phyloP scores from a whole-genome alignment of 2,329 filamentous ascomycete species.

The Calonectria hawksworthii region DNA sequence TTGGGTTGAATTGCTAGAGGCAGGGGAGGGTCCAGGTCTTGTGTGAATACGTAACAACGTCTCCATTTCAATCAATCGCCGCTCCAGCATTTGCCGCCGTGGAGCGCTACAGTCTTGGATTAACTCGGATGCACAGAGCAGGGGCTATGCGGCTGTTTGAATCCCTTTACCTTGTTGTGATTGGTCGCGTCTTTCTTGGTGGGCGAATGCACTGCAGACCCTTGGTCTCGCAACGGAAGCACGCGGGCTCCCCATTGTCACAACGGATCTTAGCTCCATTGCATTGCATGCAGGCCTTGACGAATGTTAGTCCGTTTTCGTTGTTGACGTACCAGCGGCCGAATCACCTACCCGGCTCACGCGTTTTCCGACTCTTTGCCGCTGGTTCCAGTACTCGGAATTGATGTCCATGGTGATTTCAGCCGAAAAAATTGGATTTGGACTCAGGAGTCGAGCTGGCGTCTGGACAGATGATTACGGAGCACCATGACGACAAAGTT shows the following conservation, averaged over 20 bases:
- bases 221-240: background rate
- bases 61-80: background rate
- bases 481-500: background rate
- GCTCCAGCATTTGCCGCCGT: background rate
- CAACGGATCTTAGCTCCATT: background rate
- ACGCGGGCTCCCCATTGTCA: background rate
- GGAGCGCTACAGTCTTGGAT: background rate
- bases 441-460: background rate
- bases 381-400: background rate
- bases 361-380: background rate
- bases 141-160: background rate
- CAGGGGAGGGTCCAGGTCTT: background rate
- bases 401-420: background rate
- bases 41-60: background rate
- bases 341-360: background rate
- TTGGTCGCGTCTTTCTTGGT: background rate
- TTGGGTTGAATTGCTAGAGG: too few species aligned
- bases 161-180: background rate
- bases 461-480: background rate
- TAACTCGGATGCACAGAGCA: background rate
- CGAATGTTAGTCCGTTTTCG: background rate
- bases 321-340: background rate
- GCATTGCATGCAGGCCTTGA: background rate
- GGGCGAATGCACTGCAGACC: background rate
- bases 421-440: background rate